Evolutionary conservation across 2,329 filamentous ascomycete species (phyloP), one percentile per base, ranked within the genome.

Genomic region (Cladosporium cucumerinum): DNA sequence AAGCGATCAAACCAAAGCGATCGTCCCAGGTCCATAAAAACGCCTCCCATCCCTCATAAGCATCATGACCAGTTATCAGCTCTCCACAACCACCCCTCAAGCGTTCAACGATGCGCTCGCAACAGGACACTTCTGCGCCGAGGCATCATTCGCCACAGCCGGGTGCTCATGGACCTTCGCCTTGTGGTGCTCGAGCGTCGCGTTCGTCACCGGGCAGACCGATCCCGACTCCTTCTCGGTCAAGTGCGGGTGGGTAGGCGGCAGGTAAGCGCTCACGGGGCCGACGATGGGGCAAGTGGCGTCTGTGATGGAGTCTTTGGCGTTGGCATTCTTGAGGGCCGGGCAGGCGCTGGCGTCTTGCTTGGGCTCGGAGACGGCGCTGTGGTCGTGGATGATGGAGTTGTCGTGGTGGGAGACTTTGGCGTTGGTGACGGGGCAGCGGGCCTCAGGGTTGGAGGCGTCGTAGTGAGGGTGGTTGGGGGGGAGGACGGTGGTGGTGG

Each of bases 381-480:
- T 64, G 71, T 81, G 79, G 66, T 76, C 74, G 70, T 77, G 75
- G 67, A 75, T 73, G 58, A 72, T 70, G 43, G 78, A 74, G 60
- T 30, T 51, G 70, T 78, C 76, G 73, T 81, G 80, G 72, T 81
- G 79, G 64, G 76, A 75, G 61, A 79, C 79, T 49, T 75, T 80
- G 52, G 80, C 80, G 68, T 80, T 80, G 63, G 80, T 79, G 7
- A 81, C 72, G 0, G 79, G 79, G 74, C 79, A 81, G 68, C 77
- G 72, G 32, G 79, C 78, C 52, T 79, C 79, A 34, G 78, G 75
- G 65, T 78, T 73, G 62, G 69, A 65, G 46, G 76, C 69, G 69
- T 79, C 75, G 67, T 79, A 71, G 57, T 62, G 61, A 23, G 63
- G 63, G 57, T 65, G 63, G 49, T 65, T 65, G 32, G 63, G 63